These are phyloP conservation scores for Arabis alpina DNA, from an alignment of 345 rosid genomes.

Conservation along the genomic window DNA sequence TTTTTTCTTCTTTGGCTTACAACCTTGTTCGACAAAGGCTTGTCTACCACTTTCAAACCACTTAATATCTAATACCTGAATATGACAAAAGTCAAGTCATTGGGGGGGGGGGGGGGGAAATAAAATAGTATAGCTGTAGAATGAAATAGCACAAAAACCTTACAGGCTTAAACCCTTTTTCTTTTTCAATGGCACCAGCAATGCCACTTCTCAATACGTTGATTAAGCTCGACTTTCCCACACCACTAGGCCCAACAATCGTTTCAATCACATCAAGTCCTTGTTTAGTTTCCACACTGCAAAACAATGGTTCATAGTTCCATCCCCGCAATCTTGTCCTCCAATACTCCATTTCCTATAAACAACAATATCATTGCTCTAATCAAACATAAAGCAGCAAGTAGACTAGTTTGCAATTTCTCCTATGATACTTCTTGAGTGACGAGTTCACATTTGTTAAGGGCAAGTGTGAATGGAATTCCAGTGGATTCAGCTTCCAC, in stretches of 20 bases:
- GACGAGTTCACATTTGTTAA: slow-evolving; percentile 79
- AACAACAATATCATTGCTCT: neutral
- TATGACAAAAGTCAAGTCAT: slow-evolving; percentile 6
- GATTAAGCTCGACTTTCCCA: slow-evolving; percentile 94
- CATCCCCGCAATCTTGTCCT: slow-evolving; percentile 64
- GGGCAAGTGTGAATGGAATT: slow-evolving; percentile 76
- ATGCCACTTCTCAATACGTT: slow-evolving; percentile 67
- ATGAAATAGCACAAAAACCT: slow-evolving; percentile 38
- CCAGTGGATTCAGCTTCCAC: slow-evolving; percentile 86
- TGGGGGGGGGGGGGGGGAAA: neutral
- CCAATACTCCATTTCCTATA: slow-evolving; percentile 71
- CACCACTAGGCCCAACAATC: slow-evolving; percentile 98
- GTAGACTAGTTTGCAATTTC: neutral
- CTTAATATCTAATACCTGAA: slow-evolving; percentile 70
- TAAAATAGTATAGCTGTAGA: neutral
- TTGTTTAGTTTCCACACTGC: slow-evolving; percentile 68
- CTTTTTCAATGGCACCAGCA: slow-evolving; percentile 46
- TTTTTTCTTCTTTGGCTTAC: too few species aligned
- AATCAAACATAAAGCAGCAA: neutral
- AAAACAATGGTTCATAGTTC: slow-evolving; percentile 84
- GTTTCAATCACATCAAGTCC: slow-evolving; percentile 71
- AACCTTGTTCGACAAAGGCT: too few species aligned
- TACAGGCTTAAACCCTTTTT: slow-evolving; percentile 77
- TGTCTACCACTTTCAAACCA: too few species aligned
- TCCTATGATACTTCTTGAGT: slow-evolving; percentile 61